A percentile compares a stretch with the other conserved stretches of the same genome.
These are phyloP conservation scores for Tulasnella calospora DNA, from an alignment of 768 basidiomycete species.

Conservation along the genomic window DNA sequence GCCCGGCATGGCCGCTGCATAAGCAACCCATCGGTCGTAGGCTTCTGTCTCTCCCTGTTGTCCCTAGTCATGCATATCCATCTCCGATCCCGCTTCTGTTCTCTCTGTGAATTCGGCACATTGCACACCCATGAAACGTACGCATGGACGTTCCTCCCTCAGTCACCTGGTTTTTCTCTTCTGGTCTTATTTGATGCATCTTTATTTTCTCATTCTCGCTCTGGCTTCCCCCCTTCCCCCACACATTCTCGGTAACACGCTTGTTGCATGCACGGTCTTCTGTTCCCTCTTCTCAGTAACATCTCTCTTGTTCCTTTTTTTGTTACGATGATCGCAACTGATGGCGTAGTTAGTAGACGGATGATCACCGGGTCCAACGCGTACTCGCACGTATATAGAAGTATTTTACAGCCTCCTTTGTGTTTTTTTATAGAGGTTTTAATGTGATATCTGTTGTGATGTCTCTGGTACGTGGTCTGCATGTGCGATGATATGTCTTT, in stretches of 20 bases:
- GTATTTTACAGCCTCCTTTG: background rate
- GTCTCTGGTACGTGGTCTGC: background rate
- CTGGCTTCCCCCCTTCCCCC: background rate
- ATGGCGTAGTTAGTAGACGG: background rate
- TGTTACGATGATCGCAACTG: background rate
- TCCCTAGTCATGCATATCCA: background rate
- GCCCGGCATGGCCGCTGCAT: constrained; percentile 18
- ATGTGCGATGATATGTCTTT: background rate
- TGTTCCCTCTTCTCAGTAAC: background rate
- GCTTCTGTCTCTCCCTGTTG: background rate
- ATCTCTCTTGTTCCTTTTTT: background rate
- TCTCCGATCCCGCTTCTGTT: background rate
- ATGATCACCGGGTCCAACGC: background rate
- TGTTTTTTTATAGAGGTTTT: background rate
- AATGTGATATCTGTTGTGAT: background rate
- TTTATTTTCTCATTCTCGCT: background rate
- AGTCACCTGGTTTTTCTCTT: background rate
- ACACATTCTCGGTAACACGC: background rate
- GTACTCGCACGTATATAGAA: background rate
- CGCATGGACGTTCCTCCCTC: background rate
- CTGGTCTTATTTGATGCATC: background rate
- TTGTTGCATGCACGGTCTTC: too few species aligned
- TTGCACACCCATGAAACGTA: background rate
- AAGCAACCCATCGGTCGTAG: background rate
- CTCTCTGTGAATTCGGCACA: background rate